phyloP scores from a whole-genome alignment of 2,329 filamentous ascomycete genomes.

The Xylariaceae sp. region DNA sequence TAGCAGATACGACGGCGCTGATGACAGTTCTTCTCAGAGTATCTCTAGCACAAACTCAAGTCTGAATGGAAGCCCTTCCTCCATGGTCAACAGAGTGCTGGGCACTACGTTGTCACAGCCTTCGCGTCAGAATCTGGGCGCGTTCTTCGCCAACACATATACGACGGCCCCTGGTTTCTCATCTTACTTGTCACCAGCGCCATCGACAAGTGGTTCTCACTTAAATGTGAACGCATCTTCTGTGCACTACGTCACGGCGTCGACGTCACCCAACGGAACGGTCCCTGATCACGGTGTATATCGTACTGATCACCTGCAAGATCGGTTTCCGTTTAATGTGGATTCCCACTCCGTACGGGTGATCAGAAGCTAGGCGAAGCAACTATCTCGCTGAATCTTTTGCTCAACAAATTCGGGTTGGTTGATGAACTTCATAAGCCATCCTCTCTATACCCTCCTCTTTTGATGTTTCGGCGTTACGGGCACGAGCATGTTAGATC shows the following conservation, averaged over 20 bases:
- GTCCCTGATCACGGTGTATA: constrained; percentile 22
- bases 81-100: constrained; percentile 33
- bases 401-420: not conserved
- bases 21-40: constrained; percentile 32
- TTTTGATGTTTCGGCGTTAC: not conserved
- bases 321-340: constrained; percentile 49
- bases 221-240: constrained; percentile 34
- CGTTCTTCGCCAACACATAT: constrained; percentile 35
- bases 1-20: constrained; percentile 44
- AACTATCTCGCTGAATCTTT: not conserved
- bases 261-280: constrained; percentile 31
- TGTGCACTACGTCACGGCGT: constrained; percentile 45
- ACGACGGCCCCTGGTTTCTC: constrained; percentile 34
- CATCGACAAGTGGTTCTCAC: constrained; percentile 27
- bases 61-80: constrained; percentile 37
- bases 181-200: constrained; percentile 31
- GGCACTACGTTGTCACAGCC: constrained; percentile 43
- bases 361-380: constrained; percentile 37
- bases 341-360: constrained; percentile 51
- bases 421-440: not conserved
- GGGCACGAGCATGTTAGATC: not conserved
- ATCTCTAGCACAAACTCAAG: constrained; percentile 38
- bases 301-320: constrained; percentile 40
- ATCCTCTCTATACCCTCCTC: not conserved
- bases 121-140: constrained; percentile 36